These are phyloP conservation scores for Plectosphaerella cucumerina DNA, from an alignment of 2,329 filamentous ascomycete species.

Conservation along the genomic window DNA sequence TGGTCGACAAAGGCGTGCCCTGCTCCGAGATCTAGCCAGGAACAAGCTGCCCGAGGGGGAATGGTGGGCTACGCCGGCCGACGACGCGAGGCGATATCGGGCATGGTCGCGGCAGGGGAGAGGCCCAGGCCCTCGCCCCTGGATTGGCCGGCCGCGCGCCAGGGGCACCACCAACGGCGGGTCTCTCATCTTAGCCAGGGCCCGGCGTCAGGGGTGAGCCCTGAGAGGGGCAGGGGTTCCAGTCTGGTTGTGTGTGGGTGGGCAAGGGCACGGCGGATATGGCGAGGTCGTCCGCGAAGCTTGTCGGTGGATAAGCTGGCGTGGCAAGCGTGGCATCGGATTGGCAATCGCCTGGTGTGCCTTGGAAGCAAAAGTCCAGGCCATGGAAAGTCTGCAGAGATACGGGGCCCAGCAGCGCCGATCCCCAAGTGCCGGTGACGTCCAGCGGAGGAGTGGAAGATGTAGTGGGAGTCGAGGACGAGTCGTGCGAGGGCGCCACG, in stretches of 20 bases:
- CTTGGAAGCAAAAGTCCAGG: background rate
- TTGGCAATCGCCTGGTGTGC: background rate
- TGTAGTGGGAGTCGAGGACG: background rate
- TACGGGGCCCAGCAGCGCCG: background rate
- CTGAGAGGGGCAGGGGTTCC: background rate
- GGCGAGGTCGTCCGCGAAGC: background rate
- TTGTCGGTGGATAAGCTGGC: background rate
- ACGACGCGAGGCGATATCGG: conserved; percentile 1
- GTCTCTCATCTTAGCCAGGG: conserved; percentile 2
- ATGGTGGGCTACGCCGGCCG: conserved; percentile 1
- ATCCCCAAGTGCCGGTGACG: background rate
- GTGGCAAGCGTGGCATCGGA: background rate
- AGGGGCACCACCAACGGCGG: background rate
- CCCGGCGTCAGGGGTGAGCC: background rate
- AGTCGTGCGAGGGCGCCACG: background rate
- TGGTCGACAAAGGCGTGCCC: background rate
- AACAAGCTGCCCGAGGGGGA: conserved; percentile 1
- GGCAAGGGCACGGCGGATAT: too few species aligned
- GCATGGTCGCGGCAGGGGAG: conserved; percentile 2
- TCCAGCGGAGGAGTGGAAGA: background rate
- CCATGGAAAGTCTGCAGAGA: background rate
- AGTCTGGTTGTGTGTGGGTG: too few species aligned
- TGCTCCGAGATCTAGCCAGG: conserved; percentile 1
- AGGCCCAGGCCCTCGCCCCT: conserved; percentile 2
- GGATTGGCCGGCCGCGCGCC: background rate